phyloP scores from a whole-genome alignment of 306 rosid species.

The Dalbergia cochinchinensis region DNA sequence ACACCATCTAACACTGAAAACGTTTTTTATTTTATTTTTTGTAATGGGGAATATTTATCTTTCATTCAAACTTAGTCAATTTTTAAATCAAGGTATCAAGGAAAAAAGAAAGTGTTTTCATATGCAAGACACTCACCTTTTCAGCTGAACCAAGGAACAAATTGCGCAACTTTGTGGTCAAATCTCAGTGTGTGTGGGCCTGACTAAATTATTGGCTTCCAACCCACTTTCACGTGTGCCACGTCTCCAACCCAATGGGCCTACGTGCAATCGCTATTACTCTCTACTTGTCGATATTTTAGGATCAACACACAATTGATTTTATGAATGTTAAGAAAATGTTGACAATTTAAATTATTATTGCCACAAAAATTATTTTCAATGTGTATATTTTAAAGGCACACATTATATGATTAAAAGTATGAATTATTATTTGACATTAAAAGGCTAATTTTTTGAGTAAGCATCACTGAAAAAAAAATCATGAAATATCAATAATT shows the following conservation, averaged over 20 bases:
- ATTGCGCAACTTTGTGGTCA: constrained; percentile 52
- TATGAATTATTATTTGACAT: too few relatives aligned
- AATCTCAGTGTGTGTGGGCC: constrained; percentile 56
- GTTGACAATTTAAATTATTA: background rate
- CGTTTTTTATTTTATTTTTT: too few relatives aligned
- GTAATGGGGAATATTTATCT: background rate
- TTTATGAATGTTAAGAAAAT: background rate
- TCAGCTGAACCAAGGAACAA: constrained; percentile 4
- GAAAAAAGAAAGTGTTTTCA: constrained; percentile 14
- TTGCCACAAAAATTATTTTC: too few relatives aligned
- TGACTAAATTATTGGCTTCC: constrained; percentile 57
- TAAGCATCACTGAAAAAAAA: too few relatives aligned
- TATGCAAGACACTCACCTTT: constrained; percentile 38
- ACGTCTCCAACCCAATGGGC: constrained; percentile 52
- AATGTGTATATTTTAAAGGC: background rate
- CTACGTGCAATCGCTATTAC: constrained; percentile 29
- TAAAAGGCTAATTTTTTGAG: too few relatives aligned
- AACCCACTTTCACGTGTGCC: constrained; percentile 72
- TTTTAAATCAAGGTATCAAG: constrained; percentile 33
- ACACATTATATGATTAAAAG: too few relatives aligned
- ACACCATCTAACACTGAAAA: constrained; percentile 29
- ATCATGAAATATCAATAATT: too few relatives aligned
- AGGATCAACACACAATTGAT: background rate
- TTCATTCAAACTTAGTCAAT: constrained; percentile 25
- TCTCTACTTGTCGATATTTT: background rate